Conservation (phyloP, 106 monocot genomes). For the Amphibolis antarctica region DNA sequence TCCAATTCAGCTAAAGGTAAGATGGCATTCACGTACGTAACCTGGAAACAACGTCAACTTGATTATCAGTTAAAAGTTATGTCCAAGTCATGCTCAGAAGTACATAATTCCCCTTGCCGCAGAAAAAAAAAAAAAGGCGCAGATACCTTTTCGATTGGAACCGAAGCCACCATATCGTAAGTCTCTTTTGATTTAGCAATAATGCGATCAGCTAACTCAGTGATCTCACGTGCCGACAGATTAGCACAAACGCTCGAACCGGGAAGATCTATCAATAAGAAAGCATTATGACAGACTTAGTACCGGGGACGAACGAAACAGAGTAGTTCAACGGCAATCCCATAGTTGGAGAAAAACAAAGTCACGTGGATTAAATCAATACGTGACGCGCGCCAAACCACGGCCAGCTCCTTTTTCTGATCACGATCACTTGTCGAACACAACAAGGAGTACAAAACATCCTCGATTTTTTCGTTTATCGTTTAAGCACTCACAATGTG, state of each 20-base stretch:
- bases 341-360: background rate
- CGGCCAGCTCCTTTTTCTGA: too few relatives aligned
- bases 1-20: slow-evolving; percentile 66
- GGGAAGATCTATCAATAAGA: slow-evolving; percentile 35
- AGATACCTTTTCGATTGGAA: slow-evolving; percentile 65
- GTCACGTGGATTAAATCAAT: too few relatives aligned
- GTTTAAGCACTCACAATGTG: background rate
- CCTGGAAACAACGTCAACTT: slow-evolving; percentile 45
- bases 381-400: too few relatives aligned
- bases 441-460: too few relatives aligned
- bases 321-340: background rate
- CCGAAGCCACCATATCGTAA: slow-evolving; percentile 61
- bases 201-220: slow-evolving; percentile 45
- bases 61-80: too few relatives aligned
- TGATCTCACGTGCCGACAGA: slow-evolving; percentile 68
- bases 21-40: slow-evolving; percentile 56
- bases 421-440: too few relatives aligned
- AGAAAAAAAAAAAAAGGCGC: background rate
- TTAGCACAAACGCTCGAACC: slow-evolving; percentile 45
- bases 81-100: background rate
- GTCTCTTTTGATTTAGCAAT: slow-evolving; percentile 66
- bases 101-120: too few relatives aligned
- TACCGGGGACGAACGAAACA: too few relatives aligned
- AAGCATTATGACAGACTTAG: too few relatives aligned
- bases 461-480: too few relatives aligned